Base-by-base conservation (phyloP, 495 filamentous ascomycete species). In the Podospora conica region DNA sequence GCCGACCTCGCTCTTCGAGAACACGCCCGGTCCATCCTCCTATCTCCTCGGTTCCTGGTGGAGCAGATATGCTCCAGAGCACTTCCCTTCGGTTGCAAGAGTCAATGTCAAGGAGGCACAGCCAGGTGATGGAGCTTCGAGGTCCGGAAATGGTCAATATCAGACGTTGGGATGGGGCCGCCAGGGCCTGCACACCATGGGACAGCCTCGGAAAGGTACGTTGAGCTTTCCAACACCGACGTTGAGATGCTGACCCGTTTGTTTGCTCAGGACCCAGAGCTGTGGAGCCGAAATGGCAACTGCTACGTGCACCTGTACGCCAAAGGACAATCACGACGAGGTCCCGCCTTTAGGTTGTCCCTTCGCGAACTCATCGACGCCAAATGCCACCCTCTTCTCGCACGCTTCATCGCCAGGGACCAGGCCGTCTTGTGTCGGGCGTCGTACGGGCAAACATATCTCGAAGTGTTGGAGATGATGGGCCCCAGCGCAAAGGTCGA, bases 291-390 rank as follows among this genome's bases (percentile, higher is more conserved):
- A 0, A 74, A 84, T 63, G 88, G 85, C 11, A 83, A 90, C 71
- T 90, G 88, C 67, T 75, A 83, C 2, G 79, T 91, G 1, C 78
- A 89, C 73, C 78, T 90, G 6, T 86, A 90, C 63, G 81, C 74
- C 7, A 76, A 77, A 64, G 86, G 87, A 5, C 82, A 84, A 55
- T 88, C 87, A 9, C 79, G 78, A 63, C 75, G 86, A 70, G 85
- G 86, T 0, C 84, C 88, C 29, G 82, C 88, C 18, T 84, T 90
- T 66, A 81, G 81, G 55, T 75, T 91, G 4, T 80, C 80, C 9
- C 82, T 85, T 63, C 71, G 73, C 20, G 77, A 75, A 18, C 71
- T 88, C 24, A 77, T 84, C 3, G 65, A 81, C n/a, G 78, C 76
- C 25, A 75, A 80, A 27, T 88, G 84, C 69, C 72, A 74, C 4